These are phyloP conservation scores for Diaporthe capsici DNA, from an alignment of 2,329 filamentous ascomycete genomes.

Conservation along the genomic window DNA sequence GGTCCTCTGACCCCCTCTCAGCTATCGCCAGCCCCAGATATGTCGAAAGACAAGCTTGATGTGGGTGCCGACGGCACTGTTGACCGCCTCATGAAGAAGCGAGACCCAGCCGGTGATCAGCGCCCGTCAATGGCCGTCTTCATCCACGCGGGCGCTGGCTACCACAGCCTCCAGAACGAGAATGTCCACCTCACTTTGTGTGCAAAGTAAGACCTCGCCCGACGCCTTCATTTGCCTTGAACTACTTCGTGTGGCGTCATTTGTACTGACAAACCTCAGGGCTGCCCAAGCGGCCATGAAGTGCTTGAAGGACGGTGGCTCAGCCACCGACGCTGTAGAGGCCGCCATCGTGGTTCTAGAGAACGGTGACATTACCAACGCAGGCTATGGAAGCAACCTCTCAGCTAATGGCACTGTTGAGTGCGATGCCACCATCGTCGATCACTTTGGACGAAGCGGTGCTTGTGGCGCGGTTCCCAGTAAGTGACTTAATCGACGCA, in stretches of 20 bases:
- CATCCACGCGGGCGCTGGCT: conserved; percentile 95
- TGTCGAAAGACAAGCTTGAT: not conserved
- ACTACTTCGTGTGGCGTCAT: not conserved
- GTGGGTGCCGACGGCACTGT: conserved; percentile 27
- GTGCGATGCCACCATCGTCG: conserved; percentile 93
- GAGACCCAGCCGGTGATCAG: conserved; percentile 1
- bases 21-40: not conserved
- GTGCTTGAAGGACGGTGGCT: conserved; percentile 82
- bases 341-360: conserved; percentile 89
- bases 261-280: conserved; percentile 59
- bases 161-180: conserved; percentile 91
- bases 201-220: conserved; percentile 78
- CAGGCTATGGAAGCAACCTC: conserved; percentile 95
- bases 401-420: conserved; percentile 92
- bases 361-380: conserved; percentile 96
- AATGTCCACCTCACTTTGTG: conserved; percentile 87
- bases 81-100: conserved; percentile 27
- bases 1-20: not conserved
- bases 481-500: conserved; percentile 61
- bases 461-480: conserved; percentile 92
- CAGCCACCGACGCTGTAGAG: conserved; percentile 90
- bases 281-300: conserved; percentile 89
- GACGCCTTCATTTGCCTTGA: not conserved
- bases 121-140: conserved; percentile 76
- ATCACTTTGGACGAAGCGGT: conserved; percentile 91